These are phyloP conservation scores for Collariella sp. DNA, from an alignment of 495 filamentous ascomycete genomes.

Conservation along the genomic window DNA sequence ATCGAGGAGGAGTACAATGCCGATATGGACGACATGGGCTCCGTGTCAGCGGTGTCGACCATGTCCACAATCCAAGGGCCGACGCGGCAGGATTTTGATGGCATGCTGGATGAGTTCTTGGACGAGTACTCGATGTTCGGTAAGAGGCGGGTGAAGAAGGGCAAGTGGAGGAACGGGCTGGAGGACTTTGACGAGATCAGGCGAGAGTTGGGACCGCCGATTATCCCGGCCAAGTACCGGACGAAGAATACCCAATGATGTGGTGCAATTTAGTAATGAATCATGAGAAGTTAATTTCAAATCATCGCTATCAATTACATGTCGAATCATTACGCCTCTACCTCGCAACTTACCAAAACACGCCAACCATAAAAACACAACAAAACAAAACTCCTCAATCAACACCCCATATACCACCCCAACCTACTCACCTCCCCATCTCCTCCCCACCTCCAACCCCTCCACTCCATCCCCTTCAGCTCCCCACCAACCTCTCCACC, in stretches of 20 bases:
- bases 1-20: conserved; percentile 77
- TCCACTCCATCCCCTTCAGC: neutral
- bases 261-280: neutral
- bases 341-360: neutral
- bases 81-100: conserved; percentile 67
- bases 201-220: conserved; percentile 69
- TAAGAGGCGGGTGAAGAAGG: conserved; percentile 76
- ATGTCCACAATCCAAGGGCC: conserved; percentile 47
- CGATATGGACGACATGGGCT: conserved; percentile 52
- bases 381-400: neutral
- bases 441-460: neutral
- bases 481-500: conserved; percentile 46
- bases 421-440: conserved; percentile 4
- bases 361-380: neutral
- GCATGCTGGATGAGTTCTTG: conserved; percentile 89
- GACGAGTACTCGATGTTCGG: conserved; percentile 64
- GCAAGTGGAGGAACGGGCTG: conserved; percentile 69
- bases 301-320: no score
- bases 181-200: conserved; percentile 87
- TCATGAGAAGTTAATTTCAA: neutral
- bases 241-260: neutral
- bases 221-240: conserved; percentile 16
- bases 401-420: conserved; percentile 14
- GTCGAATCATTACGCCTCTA: no score
- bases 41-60: conserved; percentile 39